Base-by-base conservation (phyloP, 495 filamentous ascomycete genomes). In the Penicillium lividum region DNA sequence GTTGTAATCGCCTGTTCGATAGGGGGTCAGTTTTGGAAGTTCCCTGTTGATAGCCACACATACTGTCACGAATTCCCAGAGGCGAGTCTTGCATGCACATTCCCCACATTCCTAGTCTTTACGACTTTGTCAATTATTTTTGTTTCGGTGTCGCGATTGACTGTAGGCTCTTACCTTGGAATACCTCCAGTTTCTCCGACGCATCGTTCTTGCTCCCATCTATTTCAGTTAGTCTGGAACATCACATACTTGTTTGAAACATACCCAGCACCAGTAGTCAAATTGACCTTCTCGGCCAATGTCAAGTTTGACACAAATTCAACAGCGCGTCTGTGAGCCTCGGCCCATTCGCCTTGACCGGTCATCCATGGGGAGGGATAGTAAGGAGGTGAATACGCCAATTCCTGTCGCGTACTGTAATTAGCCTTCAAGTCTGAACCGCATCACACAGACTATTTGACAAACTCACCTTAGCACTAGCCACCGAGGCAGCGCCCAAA, bases 31-130 rank as follows among this genome's bases (percentile, higher is more conserved):
- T 22, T 16, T 10, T 27, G 40, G 16, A 13, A 43, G 11, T 3
- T 16, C 10, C 10, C 18, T n/a, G 28, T 11, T n/a, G 10, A 42
- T 13, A 16, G 36, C 34, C 25, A 11, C 27, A 65, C 79, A 58
- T 79, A 86, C 86, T 76, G 45, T 83, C 77, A 53, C 93, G 87
- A 50, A 98, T 77, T 57, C 94, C 94, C 10, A 97, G 77, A 4
- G 94, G 93, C 31, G 87, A 86, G 68, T 98, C 94, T 65, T 98
- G 91, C 81, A 95, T 78, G 73, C 94, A 98, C 52, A 97, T 70
- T 36, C 85, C 82, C 54, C 82, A 83, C 68, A 97, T 88, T 42
- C 87, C 88, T n/a, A 97, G 81, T 58, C 93, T 84, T 86, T 29
- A 9, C 25, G 4, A 29, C 42, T 8, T 15, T 38, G 55, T 58